Base-by-base conservation (phyloP, 768 basidiomycete genomes). In the Podaxis carcinomalis region DNA sequence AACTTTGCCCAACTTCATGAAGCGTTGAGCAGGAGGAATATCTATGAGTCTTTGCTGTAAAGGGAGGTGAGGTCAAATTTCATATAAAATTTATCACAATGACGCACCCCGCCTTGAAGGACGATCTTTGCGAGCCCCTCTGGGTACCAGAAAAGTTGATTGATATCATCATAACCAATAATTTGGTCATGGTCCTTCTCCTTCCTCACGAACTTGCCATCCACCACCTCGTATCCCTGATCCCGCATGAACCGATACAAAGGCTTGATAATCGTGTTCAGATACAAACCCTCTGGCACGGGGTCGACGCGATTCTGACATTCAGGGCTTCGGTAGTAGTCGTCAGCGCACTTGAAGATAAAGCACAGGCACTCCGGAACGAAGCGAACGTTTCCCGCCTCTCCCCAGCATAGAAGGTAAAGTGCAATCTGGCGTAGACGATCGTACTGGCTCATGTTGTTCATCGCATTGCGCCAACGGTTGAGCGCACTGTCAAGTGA, bases 311-410 rank as follows among this genome's bases (percentile, higher is more conserved):
- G 80, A 75, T 93, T 96, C 77, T 99, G 97, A 71, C 97, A 99
- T 72, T 98, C 97, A 27, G 96, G 89, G 62, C 92, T 94, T 62
- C 97, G 92, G 74, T 99, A 99, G 73, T 98, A 98, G 77, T 99
- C 97, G 74, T 99, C 97, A 61, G 97, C 97, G 70, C 97, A 99
- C 76, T 99, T 99, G 88, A 98, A 98, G 70, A 99, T 96, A 83
- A 98, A 99, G 80, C 96, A 98, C 51, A 99, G 77, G 67, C 91
- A 93, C 71, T 99, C 97, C 10, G 97, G 95, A 21, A 93, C 89
- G 75, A 98, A 98, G 63, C 97, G 89, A 53, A 99, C 92, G 69
- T 98, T 97, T 56, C 94, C 95, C 0, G 89, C 97, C 76, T 99
- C 97, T 57, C 95, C 97, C 97, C 97, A 99, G 72, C 95, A 97